Evolutionary conservation across 768 basidiomycete genomes (phyloP), one percentile per base, ranked within the genome.

Genomic region (Phallus indusiatus): DNA sequence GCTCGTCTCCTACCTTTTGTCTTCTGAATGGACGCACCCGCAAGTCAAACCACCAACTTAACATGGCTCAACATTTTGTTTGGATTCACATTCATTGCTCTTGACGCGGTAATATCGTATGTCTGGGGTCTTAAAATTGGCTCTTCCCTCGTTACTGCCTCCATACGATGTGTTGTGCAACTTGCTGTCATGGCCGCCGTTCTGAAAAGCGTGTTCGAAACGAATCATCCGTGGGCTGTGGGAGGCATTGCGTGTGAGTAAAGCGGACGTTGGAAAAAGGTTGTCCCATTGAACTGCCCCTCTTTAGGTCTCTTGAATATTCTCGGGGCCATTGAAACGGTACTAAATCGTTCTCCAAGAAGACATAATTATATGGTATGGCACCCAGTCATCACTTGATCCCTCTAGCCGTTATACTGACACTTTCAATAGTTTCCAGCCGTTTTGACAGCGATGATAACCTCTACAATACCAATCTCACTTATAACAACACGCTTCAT

Each of bases 391-490:
- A n/a, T 42, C 20, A 16, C n/a, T 28, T 2, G 12, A 35, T 37
- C 42, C 12, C 36, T 8, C 12, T 5, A 42, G 42, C 36, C 35
- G 67, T 50, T n/a, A 36, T 47, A 16, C 8, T 36, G n/a, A 42
- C 37, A 22, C 56, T 48, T n/a, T 35, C 24, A 35, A 6, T 53
- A 86, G 88, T 89, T 90, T 67, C 75, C 79, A 1, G 75, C 81
- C 0, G 81, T 90, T 6, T 71, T 92, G 5, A 56, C 81, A 11
- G 82, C 80, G 0, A 85, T 93, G 82, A 63, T 90, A 9, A 78
- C 76, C n/a, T 86, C 87, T 0, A 90, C 88, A 0, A 81, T 90
- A 34, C 88, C 90, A 0, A 82, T 90, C 22, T 86, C 90, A 1
- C 79, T 93, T 57, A 72, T 92, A 11, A 90, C 90, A 0, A 77